A percentile compares a stretch with the other conserved stretches of the same genome.
Evolutionary conservation across 495 filamentous ascomycete genomes (phyloP).

Genomic region (Penicillium bialowiezense): DNA sequence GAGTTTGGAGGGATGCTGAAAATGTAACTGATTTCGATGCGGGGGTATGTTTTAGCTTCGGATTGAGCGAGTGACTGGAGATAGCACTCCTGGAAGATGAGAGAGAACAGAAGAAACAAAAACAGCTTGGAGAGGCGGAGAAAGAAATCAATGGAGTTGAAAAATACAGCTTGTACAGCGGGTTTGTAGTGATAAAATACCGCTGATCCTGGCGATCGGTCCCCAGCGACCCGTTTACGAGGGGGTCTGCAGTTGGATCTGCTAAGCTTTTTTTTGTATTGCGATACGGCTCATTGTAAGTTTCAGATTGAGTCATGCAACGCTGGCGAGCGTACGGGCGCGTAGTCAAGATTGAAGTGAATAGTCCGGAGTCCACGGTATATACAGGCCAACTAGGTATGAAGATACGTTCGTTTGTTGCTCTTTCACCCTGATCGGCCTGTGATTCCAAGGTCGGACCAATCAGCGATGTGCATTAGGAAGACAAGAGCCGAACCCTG

Average conservation of each 20-base stretch:
- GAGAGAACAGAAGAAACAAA: slow-evolving; percentile 1
- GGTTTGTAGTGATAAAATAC: slow-evolving; percentile 10
- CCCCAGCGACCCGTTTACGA: background rate
- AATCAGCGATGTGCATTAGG: background rate
- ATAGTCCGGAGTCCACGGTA: no score
- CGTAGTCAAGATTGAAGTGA: no score
- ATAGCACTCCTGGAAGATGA: slow-evolving; percentile 7
- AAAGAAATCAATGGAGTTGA: slow-evolving; percentile 13
- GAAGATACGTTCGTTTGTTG: no score
- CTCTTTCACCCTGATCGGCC: slow-evolving; percentile 6
- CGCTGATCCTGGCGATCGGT: slow-evolving; percentile 13
- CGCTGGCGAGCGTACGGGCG: no score
- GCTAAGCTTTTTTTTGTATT: slow-evolving; percentile 7
- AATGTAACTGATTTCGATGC: no score
- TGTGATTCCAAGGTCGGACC: background rate
- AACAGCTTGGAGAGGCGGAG: slow-evolving; percentile 15
- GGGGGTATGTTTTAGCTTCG: no score
- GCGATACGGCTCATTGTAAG: background rate
- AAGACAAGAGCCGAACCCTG: background rate
- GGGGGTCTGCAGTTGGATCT: background rate
- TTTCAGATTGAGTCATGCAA: no score
- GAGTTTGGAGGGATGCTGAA: no score
- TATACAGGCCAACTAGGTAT: no score
- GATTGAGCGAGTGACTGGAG: slow-evolving; percentile 27
- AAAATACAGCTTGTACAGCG: slow-evolving; percentile 11